Base-by-base conservation (phyloP, 108 stramenopile genomes). In the Skeletonema menzelii region DNA sequence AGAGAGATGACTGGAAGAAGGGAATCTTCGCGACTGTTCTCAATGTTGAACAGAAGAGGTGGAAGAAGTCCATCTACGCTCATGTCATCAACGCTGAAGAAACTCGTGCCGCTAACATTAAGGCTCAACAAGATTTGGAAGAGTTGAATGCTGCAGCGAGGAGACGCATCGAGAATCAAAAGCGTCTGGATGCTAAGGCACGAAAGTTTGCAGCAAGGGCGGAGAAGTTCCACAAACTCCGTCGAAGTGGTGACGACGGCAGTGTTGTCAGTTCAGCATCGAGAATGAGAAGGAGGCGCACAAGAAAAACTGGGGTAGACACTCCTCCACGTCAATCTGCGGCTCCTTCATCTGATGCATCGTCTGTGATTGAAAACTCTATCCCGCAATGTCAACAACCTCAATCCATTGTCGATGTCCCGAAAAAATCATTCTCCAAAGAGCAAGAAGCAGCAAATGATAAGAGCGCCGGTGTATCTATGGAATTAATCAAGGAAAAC, bases 191-290 rank as follows among this genome's bases (percentile, higher is more conserved):
- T 15, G 40, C 31, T 26, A 75, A 64, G 38, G 73, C 80, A 10
- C 70, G 71, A 28, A 82, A 82, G 47, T 75, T 82, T 38, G 80
- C 80, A 28, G 80, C 80, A 0, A 70, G 74, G 56, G 73, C 80
- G 4, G 64, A 71, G 40, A 38, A 63, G 44, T 75, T 82, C 46
- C 74, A 82, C 58, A 69, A 82, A 40, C 69, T 75, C 34, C 80
- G 80, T 37, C 57, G 32, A 27, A 69, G 47, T 38, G 69, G 69
- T 19, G 80, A 82, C 27, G 80, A 75, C 27, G 57, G 66, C 40
- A 75, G 70, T 47, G 74, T 75, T 0, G 58, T 81, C 7, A 81
- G 73, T 56, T 66, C 69, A 6, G 26, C 59, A n/a, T 53, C 49
- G 1, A 53, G 49, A 22, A 22, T 53, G 49, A 53, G 49, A n/a